Base-by-base conservation (phyloP, 805 yeast genomes). In the Candida succiphila region DNA sequence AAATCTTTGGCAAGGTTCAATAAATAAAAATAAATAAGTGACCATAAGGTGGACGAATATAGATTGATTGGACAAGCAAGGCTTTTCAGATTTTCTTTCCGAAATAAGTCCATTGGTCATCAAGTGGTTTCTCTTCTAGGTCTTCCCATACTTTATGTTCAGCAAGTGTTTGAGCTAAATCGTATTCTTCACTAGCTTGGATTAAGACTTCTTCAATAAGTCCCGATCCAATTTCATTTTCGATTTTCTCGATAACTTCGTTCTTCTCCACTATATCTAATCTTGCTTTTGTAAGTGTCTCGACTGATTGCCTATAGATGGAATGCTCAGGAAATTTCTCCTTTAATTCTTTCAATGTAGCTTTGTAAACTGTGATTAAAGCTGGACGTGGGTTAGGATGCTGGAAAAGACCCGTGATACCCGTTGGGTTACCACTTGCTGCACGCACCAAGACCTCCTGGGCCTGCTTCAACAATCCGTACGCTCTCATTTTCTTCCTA, bases 301-400 rank as follows among this genome's bases (percentile, higher is more conserved):
- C 82, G 5, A 78, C 79, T 1, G 92, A 70, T 49, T 78, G 79
- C 56, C 78, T 72, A 61, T 85, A 85, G 17, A 85, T 74, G n/a
- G 86, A 73, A 19, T 73, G 69, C 33, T 68, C 59, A 25, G 95
- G 95, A 54, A 77, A 78, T 48, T 75, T 70, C 26, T 62, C 65
- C 26, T 67, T 60, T 46, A 84, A 61, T 30, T 71, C 66, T 27
- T 60, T 56, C 47, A 84, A 61, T 2, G 95, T 85, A 37, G 78
- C 72, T 43, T 71, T 72, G 61, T 85, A 85, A 29, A 85, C 61
- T 25, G 80, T 69, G 37, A 74, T 61, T 46, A 85, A 65, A 3
- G 87, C 83, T 2, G 89, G 88, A 54, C 85, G 72, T 34, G 95
- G 94, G 52, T 78, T 71, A 32, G 94, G 94, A 56, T 83, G 92